These are phyloP conservation scores for Tylopilus rubrobrunneus DNA, from an alignment of 768 basidiomycete genomes.

Conservation along the genomic window DNA sequence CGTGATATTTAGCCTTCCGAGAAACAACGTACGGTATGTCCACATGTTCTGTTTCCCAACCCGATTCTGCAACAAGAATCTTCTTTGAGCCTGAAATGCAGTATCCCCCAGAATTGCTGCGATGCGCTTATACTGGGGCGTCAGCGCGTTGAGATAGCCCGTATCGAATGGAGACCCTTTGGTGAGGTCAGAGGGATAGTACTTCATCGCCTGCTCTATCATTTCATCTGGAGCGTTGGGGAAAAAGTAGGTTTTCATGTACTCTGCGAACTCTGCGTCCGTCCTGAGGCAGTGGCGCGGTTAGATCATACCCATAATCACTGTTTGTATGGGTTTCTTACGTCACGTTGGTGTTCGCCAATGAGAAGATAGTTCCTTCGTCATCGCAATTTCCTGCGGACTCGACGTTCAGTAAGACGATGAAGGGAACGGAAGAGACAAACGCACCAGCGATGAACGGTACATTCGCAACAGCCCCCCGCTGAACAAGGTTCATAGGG, in stretches of 20 bases:
- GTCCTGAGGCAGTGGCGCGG: background rate
- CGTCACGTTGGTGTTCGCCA: background rate
- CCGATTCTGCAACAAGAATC: conserved; percentile 28
- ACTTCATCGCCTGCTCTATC: conserved; percentile 23
- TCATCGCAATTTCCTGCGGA: too few species aligned
- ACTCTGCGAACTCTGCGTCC: background rate
- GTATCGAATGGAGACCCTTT: conserved; percentile 57
- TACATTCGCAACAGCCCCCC: too few species aligned
- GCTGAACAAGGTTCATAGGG: too few species aligned
- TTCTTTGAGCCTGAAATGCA: conserved; percentile 48
- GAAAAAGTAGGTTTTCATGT: conserved; percentile 11
- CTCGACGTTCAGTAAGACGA: too few species aligned
- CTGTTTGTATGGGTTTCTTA: too few species aligned
- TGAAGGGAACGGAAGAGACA: too few species aligned
- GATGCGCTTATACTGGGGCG: conserved; percentile 46
- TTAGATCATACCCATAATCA: too few species aligned
- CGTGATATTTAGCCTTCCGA: too few species aligned
- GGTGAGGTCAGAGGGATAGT: conserved; percentile 38
- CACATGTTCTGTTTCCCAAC: conserved; percentile 40
- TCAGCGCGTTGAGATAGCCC: too few species aligned
- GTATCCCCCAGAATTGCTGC: conserved; percentile 45
- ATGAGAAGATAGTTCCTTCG: conserved; percentile 41
- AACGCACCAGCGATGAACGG: too few species aligned
- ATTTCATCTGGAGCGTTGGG: conserved; percentile 23
- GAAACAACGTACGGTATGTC: conserved; percentile 21